phyloP scores from a whole-genome alignment of 2,329 filamentous ascomycete genomes.

The Trichophaea hybrida region DNA sequence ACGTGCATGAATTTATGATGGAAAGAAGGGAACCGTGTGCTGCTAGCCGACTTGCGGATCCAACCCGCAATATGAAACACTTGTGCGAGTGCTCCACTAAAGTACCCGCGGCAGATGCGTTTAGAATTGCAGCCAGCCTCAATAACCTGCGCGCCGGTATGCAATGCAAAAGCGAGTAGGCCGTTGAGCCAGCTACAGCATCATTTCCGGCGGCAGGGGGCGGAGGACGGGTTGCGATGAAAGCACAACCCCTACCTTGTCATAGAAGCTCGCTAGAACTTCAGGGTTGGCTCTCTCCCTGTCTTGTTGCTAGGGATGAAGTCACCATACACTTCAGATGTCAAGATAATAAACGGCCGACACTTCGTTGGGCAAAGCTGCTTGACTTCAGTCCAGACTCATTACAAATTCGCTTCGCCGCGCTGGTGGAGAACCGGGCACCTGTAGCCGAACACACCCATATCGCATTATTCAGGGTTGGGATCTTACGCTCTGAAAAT shows the following conservation, averaged over 20 bases:
- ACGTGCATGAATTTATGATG: not conserved
- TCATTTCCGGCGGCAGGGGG: not conserved
- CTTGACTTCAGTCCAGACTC: not conserved
- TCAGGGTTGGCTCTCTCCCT: not conserved
- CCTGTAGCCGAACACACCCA: too few species aligned
- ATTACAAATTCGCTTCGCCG: not conserved
- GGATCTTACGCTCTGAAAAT: not conserved
- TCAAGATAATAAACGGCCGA: too few species aligned
- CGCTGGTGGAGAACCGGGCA: not conserved
- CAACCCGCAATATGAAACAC: not conserved
- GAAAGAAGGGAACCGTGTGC: not conserved
- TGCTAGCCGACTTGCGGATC: not conserved
- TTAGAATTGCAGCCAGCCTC: not conserved
- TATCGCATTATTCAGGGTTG: too few species aligned
- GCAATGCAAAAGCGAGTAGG: not conserved
- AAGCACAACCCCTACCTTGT: not conserved
- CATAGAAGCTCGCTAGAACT: conserved; percentile 3
- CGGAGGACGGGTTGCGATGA: not conserved
- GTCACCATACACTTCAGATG: not conserved
- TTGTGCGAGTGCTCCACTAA: not conserved
- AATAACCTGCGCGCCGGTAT: not conserved
- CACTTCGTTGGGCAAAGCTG: not conserved
- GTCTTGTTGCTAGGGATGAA: not conserved
- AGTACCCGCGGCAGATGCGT: not conserved
- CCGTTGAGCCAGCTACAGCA: too few species aligned